Base-by-base conservation (phyloP, 495 filamentous ascomycete genomes). In the Podospora didyma region DNA sequence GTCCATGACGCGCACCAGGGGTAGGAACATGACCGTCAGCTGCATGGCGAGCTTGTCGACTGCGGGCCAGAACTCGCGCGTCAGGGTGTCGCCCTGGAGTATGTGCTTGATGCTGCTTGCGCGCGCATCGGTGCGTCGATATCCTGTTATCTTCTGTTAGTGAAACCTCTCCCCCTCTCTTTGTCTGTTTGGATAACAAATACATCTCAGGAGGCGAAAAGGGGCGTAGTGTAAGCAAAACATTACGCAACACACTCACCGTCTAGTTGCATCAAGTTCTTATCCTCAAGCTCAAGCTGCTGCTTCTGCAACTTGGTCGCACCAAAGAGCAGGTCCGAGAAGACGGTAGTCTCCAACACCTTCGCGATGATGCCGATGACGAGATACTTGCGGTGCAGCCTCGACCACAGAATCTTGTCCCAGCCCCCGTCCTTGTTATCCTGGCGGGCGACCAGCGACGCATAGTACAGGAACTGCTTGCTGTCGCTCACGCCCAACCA, bases 291-390 rank as follows among this genome's bases (percentile, higher is more conserved):
- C 46, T 68, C 59, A 47, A 81, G 48, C 60, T 76, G 65, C 0
- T 60, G 42, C 50, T 58, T 58, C 54, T 63, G 59, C 10, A 22
- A 1, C 10, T 62, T 16, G 6, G 63, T 58, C 1, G 68, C 75
- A 3, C 79, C 76, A 58, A 77, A 81, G 1, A 80, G 56, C 42
- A 78, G 57, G 24, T 71, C 67, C 31, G 69, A 69, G 54, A 78
- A 81, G 7, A 81, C 67, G 20, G 63, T 65, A 39, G 56, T 69
- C 54, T 76, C 69, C 24, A 81, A 54, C 45, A 78, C 61, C 63
- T 69, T 72, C 9, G 62, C 65, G 1, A 80, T 48, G 11, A 81
- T 64, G 3, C 66, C 75, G 55, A 69, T 67, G 17, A 77, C 51
- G 14, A 81, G 60, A 61, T 65, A 75, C 55, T 65, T 69, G 21